Evolutionary conservation across 768 basidiomycete species (phyloP), one percentile per base, ranked within the genome.

Genomic region (Termitomyces sp.): DNA sequence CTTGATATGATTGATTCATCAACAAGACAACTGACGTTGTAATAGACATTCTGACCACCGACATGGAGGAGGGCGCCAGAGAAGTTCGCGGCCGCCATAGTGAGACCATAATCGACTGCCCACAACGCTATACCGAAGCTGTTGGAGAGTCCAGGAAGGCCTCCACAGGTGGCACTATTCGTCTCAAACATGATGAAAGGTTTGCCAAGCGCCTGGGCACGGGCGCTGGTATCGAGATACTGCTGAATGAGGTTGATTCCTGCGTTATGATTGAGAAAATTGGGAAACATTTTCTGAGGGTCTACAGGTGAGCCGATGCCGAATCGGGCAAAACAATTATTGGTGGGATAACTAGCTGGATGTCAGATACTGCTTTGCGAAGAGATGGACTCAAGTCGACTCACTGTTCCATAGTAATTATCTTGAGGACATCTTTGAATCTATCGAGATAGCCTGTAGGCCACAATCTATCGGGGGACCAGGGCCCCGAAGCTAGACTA

Each of bases 131-230:
- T 84, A 5, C 81, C 84, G 59, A 83, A 89, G 52, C 75, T 77
- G 63, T 88, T 82, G 37, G 78, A 81, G 14, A 87, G 69, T 1
- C 86, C 87, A 19, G 80, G 71, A 66, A 87, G 85, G 5, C 87
- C 86, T 66, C 84, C 85, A 70, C 86, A 88, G 41, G 81, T 81
- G 3, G 85, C 85, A 3, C 81, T 82, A 63, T 87, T 88, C 4
- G 84, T 87, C 66, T 89, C 87, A 59, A 88, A 80, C 84, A 89
- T 86, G 47, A 86, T 67, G 52, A 87, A 73, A 0, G 80, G 82
- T 62, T 79, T 80, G 0, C 70, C 68, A 1, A 68, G 69, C 0
- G 69, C 69, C 52, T 75, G 72, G 1, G 84, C 83, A 8, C 78
- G 73, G 56, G 62, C 61, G 1, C 81, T 74, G 0, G 82, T 80